phyloP scores from a whole-genome alignment of 495 filamentous ascomycete species.

The Lophiotrema nucula region DNA sequence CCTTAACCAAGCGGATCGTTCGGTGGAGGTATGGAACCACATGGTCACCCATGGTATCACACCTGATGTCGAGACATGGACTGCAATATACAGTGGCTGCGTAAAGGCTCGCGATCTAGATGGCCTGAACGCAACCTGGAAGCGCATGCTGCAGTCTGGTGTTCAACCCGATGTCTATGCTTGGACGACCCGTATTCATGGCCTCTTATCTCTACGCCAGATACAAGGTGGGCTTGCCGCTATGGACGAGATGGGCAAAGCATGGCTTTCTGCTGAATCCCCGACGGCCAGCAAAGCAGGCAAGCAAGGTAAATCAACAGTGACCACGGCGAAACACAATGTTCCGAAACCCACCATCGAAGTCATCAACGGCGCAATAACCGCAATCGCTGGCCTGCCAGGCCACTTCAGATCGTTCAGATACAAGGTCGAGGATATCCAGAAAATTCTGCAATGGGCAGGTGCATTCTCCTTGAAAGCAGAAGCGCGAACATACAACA shows the following conservation, averaged over 20 bases:
- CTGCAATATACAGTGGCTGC: slow-evolving; percentile 62
- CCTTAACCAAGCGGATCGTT: slow-evolving; percentile 47
- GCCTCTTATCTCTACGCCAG: slow-evolving; percentile 52
- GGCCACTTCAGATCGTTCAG: slow-evolving; percentile 30
- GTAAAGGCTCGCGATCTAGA: slow-evolving; percentile 46
- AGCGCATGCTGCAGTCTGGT: slow-evolving; percentile 50
- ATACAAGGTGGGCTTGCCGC: slow-evolving; percentile 52
- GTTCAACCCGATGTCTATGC: slow-evolving; percentile 54
- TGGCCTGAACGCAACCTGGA: slow-evolving; percentile 59
- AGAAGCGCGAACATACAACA: slow-evolving; percentile 68
- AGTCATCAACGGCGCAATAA: slow-evolving; percentile 62
- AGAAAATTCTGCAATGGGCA: slow-evolving; percentile 60
- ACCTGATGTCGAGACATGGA: slow-evolving; percentile 60
- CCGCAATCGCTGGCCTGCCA: slow-evolving; percentile 45
- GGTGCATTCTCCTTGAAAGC: slow-evolving; percentile 54
- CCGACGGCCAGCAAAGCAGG: slow-evolving; percentile 6
- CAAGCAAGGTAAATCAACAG: neutral
- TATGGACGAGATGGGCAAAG: slow-evolving; percentile 58
- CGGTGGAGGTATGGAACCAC: slow-evolving; percentile 59
- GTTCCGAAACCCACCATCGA: slow-evolving; percentile 55
- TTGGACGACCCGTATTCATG: slow-evolving; percentile 65
- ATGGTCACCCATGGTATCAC: slow-evolving; percentile 52
- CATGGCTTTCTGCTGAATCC: slow-evolving; percentile 25
- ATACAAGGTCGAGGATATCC: slow-evolving; percentile 39
- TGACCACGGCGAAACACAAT: neutral